Evolutionary conservation across 495 filamentous ascomycete species (phyloP), one percentile per base, ranked within the genome.

Genomic region (Aspergillus egyptiacus): DNA sequence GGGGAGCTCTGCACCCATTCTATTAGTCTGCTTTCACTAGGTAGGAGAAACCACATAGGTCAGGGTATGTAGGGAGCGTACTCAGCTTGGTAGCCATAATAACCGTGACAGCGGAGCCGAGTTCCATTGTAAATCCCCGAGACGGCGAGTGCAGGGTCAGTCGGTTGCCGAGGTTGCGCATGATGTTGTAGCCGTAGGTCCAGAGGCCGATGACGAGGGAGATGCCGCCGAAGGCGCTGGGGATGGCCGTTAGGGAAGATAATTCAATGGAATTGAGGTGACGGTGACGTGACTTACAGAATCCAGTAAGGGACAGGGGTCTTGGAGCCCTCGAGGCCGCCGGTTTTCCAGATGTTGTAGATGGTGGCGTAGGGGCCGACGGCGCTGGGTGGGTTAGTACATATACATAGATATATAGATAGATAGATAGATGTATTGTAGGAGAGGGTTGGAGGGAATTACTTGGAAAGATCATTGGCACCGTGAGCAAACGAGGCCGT

Each of bases 161-260:
- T 2, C 50, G 46, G 50, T 57, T 57, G 25, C 54, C 54, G 27
- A 57, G 32, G 46, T 57, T 53, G 36, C 54, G 49, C 50, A 57
- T 53, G 46, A 57, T 57, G 31, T 57, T 53, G 50, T 57, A 57
- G n/a, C 54, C 54, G 41, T 57, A 57, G n/a, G 54, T 57, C 54
- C 54, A 57, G 18, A 57, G 40, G 27, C 54, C 54, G 32, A 57
- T 53, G 14, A 51, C 34, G 18, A 57, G 48, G 18, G 40, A 46
- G 17, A 27, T 31, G 32, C 54, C 54, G 32, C 54, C 54, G 23
- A 57, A 57, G 0, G 46, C 54, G 15, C 54, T 57, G 14, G 15
- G 14, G 39, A 0, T 15, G 3, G 6, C 37, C 2, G 20, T 24
- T 27, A 9, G 23, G 32, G 13, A n/a, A 1, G 37, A 24, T 40